Evolutionary conservation across 2,329 filamentous ascomycete species (phyloP).

Genomic region (Aspergillus sp.): DNA sequence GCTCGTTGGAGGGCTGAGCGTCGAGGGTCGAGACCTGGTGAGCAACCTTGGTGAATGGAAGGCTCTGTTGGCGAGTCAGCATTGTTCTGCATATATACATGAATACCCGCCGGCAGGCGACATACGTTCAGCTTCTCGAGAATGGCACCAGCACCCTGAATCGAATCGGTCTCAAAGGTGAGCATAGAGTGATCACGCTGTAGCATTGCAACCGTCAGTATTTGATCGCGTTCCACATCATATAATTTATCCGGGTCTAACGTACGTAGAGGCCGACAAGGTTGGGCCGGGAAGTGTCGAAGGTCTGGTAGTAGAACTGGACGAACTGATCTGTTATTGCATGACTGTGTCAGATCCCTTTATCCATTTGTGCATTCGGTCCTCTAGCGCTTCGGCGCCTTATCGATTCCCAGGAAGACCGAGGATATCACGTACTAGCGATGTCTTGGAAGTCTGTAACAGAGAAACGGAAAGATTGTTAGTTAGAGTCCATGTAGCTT

Average conservation of each 20-base stretch:
- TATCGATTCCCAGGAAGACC: neutral
- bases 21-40: constrained; percentile 74
- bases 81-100: neutral
- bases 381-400: neutral
- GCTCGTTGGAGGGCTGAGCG: constrained; percentile 65
- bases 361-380: neutral
- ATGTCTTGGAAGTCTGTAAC: constrained; percentile 31
- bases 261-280: constrained; percentile 76
- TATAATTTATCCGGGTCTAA: constrained; percentile 4
- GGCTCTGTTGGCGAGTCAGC: constrained; percentile 44
- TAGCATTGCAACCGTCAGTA: constrained; percentile 14
- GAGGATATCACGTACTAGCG: constrained; percentile 30
- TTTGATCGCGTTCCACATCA: neutral
- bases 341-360: constrained; percentile 11
- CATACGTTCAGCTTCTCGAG: constrained; percentile 74
- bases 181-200: constrained; percentile 83
- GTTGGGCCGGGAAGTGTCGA: constrained; percentile 63
- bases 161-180: constrained; percentile 73
- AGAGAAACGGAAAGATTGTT: constrained; percentile 3
- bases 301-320: constrained; percentile 81
- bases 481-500: constrained; percentile 3
- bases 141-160: constrained; percentile 60
- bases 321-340: constrained; percentile 70
- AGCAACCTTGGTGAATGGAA: constrained; percentile 75
- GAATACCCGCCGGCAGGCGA: constrained; percentile 6